phyloP scores from a whole-genome alignment of 2,329 filamentous ascomycete species.

The Sclerotinia spermophila region DNA sequence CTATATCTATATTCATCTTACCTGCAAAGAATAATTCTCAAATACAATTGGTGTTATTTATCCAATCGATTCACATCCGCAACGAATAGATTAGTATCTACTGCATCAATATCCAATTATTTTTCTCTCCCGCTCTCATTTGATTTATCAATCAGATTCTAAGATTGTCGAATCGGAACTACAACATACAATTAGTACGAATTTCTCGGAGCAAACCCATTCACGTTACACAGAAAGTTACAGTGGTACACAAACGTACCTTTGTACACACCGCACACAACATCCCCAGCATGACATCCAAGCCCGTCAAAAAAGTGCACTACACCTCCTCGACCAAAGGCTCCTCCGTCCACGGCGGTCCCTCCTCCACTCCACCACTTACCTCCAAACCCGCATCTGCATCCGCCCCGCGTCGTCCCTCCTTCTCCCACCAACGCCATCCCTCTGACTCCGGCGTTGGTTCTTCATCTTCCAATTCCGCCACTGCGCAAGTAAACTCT shows the following conservation, averaged over 20 bases:
- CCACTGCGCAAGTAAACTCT: not conserved
- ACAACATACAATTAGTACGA: slow-evolving; percentile 10
- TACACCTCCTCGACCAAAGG: slow-evolving; percentile 17
- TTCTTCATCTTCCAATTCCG: slow-evolving; percentile 10
- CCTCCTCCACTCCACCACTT: not conserved
- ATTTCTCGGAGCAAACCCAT: not conserved
- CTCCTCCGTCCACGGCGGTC: slow-evolving; percentile 1
- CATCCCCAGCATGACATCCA: slow-evolving; percentile 10
- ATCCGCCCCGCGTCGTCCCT: not conserved
- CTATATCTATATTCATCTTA: not conserved
- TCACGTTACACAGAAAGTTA: slow-evolving; percentile 1
- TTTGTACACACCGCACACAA: not conserved
- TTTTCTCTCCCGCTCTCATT: not conserved
- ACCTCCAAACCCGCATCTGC: not conserved
- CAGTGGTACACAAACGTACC: slow-evolving; percentile 3
- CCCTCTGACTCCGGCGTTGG: slow-evolving; percentile 10
- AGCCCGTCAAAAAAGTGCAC: slow-evolving; percentile 13
- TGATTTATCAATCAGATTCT: not conserved
- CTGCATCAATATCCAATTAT: slow-evolving; percentile 12
- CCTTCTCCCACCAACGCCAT: slow-evolving; percentile 4
- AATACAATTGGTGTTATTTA: not conserved
- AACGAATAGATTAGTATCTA: slow-evolving; percentile 2
- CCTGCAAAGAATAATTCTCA: slow-evolving; percentile 2
- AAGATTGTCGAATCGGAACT: slow-evolving; percentile 1
- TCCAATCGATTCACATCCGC: not conserved